Percentiles rank a stretch among this genome's conserved stretches.
Evolutionary conservation across 1,139 yeast species (phyloP).

Genomic region (Candida glucosophila): DNA sequence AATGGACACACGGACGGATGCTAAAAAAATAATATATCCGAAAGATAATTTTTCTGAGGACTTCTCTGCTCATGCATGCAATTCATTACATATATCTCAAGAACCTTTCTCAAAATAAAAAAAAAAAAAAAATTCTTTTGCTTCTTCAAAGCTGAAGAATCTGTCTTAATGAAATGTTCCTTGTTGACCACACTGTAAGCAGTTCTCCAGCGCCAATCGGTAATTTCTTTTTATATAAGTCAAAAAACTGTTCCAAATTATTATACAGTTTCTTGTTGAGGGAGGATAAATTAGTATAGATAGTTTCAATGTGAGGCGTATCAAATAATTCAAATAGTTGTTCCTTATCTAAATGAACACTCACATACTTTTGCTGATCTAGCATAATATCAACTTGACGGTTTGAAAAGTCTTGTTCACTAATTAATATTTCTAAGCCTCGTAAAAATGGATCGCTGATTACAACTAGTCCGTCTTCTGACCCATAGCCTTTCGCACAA

Average conservation of each 20-base stretch:
- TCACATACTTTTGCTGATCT: slow-evolving; percentile 10
- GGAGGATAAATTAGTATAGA: slow-evolving; percentile 10
- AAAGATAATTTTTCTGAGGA: no score
- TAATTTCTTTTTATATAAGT: slow-evolving; percentile 9
- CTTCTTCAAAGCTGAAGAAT: no score
- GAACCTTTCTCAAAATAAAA: no score
- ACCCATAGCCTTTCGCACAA: slow-evolving; percentile 16
- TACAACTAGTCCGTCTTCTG: slow-evolving; percentile 3
- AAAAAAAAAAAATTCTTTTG: no score
- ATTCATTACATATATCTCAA: no score
- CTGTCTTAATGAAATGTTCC: slow-evolving; percentile 3
- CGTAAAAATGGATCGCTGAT: slow-evolving; percentile 17
- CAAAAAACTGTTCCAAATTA: slow-evolving; percentile 2
- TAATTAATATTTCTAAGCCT: slow-evolving; percentile 15
- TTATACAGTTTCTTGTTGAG: slow-evolving; percentile 2
- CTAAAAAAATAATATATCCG: no score
- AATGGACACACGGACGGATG: no score
- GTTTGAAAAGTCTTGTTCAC: slow-evolving; percentile 6
- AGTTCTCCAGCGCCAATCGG: slow-evolving; percentile 1
- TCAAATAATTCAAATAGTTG: slow-evolving; percentile 12
- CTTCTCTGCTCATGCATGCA: no score
- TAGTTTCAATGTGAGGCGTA: slow-evolving; percentile 11
- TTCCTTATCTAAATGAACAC: slow-evolving; percentile 9
- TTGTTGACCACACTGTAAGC: slow-evolving; percentile 6
- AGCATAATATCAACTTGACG: slow-evolving; percentile 4